These are phyloP conservation scores for Agroathelia rolfsii DNA, from an alignment of 1,284 basidiomycete species.

Conservation along the genomic window DNA sequence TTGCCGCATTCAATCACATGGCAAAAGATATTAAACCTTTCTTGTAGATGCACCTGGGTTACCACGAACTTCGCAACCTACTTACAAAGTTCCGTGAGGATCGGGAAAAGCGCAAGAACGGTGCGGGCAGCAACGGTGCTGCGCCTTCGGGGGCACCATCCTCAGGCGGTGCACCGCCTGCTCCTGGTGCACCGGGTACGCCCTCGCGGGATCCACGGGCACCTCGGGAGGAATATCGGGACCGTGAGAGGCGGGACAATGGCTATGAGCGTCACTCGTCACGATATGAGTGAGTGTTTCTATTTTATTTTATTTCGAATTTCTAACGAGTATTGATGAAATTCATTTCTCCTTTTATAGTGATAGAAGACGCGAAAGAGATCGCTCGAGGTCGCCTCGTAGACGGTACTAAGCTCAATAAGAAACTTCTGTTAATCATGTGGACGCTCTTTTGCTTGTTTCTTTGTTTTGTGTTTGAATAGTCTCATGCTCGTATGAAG, in stretches of 20 bases:
- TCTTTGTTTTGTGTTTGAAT: slow-evolving; percentile 6
- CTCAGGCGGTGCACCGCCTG: slow-evolving; percentile 21
- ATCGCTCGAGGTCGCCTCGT: slow-evolving; percentile 72
- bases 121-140: slow-evolving; percentile 35
- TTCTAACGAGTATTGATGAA: slow-evolving; percentile 7
- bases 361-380: slow-evolving; percentile 60
- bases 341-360: slow-evolving; percentile 20
- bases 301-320: slow-evolving; percentile 7
- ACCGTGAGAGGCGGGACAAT: slow-evolving; percentile 54
- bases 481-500: too few relatives aligned
- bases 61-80: slow-evolving; percentile 95
- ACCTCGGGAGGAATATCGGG: slow-evolving; percentile 44
- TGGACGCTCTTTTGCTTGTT: slow-evolving; percentile 7
- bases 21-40: slow-evolving; percentile 13
- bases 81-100: slow-evolving; percentile 82
- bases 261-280: slow-evolving; percentile 62
- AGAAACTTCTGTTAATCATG: too few relatives aligned
- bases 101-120: slow-evolving; percentile 74
- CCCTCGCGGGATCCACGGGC: slow-evolving; percentile 41
- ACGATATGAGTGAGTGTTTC: slow-evolving; percentile 61
- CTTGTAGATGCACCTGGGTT: slow-evolving; percentile 92
- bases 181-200: slow-evolving; percentile 27
- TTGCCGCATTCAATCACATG: slow-evolving; percentile 9
- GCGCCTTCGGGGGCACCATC: slow-evolving; percentile 17
- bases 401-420: slow-evolving; percentile 45